A percentile compares a stretch with the other conserved stretches of the same genome.
phyloP scores from a whole-genome alignment of 164 flowering plant species.

The grape (Vitis vinifera) region ASM3070453v1 NC_081814.1:7808001-7808500 shows the following conservation, averaged over 20 bases:
- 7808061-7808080: background rate
- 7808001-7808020: no score
- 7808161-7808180: background rate
- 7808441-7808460: background rate
- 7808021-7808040: no score
- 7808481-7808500: background rate
- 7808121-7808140: background rate
- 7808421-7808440: background rate
- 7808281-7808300: conserved; percentile 1
- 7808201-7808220: background rate
- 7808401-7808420: background rate
- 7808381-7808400: background rate
- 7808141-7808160: background rate
- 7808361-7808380: background rate
- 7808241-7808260: background rate
- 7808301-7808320: background rate
- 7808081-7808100: background rate
- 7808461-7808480: background rate
- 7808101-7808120: background rate
- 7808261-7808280: background rate
- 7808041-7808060: background rate
- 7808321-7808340: background rate
- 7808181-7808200: conserved; percentile 1
- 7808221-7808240: conserved; percentile 1
- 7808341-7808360: background rate